phyloP scores from a whole-genome alignment of 2,329 filamentous ascomycete genomes.

The Drechslerella stenobrocha region DNA sequence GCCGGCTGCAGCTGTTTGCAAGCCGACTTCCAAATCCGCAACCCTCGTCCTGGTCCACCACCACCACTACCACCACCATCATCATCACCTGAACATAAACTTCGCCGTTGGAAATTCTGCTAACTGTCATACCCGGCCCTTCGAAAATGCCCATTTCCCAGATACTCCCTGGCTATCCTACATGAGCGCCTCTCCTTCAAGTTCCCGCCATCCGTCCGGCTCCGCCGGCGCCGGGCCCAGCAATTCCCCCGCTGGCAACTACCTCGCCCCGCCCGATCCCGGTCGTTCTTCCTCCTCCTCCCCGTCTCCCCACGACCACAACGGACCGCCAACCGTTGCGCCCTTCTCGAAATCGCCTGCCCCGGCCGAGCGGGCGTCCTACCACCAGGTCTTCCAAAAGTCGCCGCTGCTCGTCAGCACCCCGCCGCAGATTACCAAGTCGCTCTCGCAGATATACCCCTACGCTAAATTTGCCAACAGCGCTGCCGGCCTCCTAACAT shows the following conservation, averaged over 20 bases:
- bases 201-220: slow-evolving; percentile 23
- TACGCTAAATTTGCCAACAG: slow-evolving; percentile 89
- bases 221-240: slow-evolving; percentile 17
- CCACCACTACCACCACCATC: slow-evolving; percentile 33
- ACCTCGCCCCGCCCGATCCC: slow-evolving; percentile 30
- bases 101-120: slow-evolving; percentile 10
- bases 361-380: slow-evolving; percentile 79
- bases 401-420: slow-evolving; percentile 89
- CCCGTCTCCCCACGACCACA: slow-evolving; percentile 54
- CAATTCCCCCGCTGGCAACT: slow-evolving; percentile 13
- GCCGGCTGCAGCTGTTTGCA: slow-evolving; percentile 35
- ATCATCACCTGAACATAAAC: slow-evolving; percentile 13
- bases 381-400: slow-evolving; percentile 89
- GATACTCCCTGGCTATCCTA: slow-evolving; percentile 47
- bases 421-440: slow-evolving; percentile 89
- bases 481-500: slow-evolving; percentile 81
- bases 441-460: slow-evolving; percentile 91
- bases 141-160: slow-evolving; percentile 33
- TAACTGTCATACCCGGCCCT: slow-evolving; percentile 1
- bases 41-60: slow-evolving; percentile 22
- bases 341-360: slow-evolving; percentile 78
- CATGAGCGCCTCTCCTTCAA: slow-evolving; percentile 37
- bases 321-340: slow-evolving; percentile 76
- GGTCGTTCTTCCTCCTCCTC: neutral
- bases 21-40: slow-evolving; percentile 38